Evolutionary conservation across 2,329 filamentous ascomycete genomes (phyloP), one percentile per base, ranked within the genome.

Genomic region (Penicillium crustosum): DNA sequence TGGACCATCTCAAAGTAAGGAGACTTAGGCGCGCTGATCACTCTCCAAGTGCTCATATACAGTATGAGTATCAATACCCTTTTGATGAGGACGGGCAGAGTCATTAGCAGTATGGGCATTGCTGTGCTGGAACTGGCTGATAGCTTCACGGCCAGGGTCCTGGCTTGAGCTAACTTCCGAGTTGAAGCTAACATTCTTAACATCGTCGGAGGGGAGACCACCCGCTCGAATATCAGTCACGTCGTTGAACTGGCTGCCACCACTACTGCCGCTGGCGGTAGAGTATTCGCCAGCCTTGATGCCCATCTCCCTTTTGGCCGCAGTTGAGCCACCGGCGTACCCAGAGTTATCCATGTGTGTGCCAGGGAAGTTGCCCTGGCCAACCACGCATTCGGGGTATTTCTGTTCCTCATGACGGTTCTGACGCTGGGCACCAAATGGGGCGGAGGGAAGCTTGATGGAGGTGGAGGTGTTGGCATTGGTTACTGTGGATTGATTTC

Each of bases 391-490:
- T 39, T 76, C 75, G 39, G 73, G 72, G 61, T 78, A 78, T 53
- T 74, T 75, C 2, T 79, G 77, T 78, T 75, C 17, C 78, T 67
- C 49, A 78, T 68, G 25, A 3, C 68, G 66, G 50, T 76, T 75
- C 31, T 79, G 76, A 45, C 83, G 79, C 3, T 75, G 73, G 31
- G 76, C 75, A 17, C 79, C 77, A 36, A 79, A 75, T 6, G 73
- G 63, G 2, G 82, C 80, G 0, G 84, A 74, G 2, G 77, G 74
- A 8, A 87, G 77, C 9, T 72, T 77, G 10, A 71, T 80, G 4
- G 85, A 82, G 49, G 75, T 77, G 6, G 81, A 83, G 2, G 78
- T 83, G 73, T 85, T 78, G 58, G 78, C 83, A 63, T 76, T 87
- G 71, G 81, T 82, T 51, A 83, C 77, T 21, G 81, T 87, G 35